Percentiles rank a stretch among this genome's conserved stretches.
These are phyloP conservation scores for Aureobasidium sp. DNA, from an alignment of 2,329 filamentous ascomycete species.

Conservation along the genomic window DNA sequence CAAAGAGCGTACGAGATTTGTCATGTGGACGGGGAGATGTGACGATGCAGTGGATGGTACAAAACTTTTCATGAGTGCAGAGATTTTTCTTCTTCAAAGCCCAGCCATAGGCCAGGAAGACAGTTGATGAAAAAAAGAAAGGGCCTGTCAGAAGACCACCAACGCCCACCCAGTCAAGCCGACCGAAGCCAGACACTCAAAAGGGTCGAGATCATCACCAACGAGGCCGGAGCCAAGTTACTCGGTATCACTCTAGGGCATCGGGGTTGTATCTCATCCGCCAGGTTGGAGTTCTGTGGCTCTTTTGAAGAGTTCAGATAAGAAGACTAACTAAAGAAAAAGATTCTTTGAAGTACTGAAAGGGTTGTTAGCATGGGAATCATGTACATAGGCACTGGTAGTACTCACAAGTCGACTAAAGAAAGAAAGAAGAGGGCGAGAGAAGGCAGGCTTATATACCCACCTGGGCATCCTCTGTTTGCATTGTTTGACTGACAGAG, in stretches of 20 bases:
- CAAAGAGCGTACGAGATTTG: not conserved
- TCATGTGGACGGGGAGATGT: not conserved
- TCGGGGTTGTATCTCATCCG: slow-evolving; percentile 84
- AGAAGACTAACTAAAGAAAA: slow-evolving; percentile 91
- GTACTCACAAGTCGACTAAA: slow-evolving; percentile 17
- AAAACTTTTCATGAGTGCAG: not conserved
- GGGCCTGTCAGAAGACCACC: slow-evolving; percentile 20
- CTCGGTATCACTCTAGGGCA: slow-evolving; percentile 73
- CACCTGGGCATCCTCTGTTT: too few relatives aligned
- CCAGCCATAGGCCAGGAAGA: slow-evolving; percentile 8
- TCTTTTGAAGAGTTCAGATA: slow-evolving; percentile 87
- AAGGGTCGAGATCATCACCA: slow-evolving; percentile 21
- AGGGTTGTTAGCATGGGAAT: not conserved
- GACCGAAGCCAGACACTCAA: slow-evolving; percentile 19
- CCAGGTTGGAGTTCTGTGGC: slow-evolving; percentile 91
- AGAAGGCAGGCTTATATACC: too few relatives aligned
- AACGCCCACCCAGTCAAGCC: slow-evolving; percentile 18
- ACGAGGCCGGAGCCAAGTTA: slow-evolving; percentile 14
- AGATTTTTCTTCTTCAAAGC: slow-evolving; percentile 10
- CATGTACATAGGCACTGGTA: too few relatives aligned
- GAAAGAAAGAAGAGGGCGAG: slow-evolving; percentile 17
- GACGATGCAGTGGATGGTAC: not conserved
- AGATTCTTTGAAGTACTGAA: slow-evolving; percentile 58
- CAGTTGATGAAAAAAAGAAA: slow-evolving; percentile 13
- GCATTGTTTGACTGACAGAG: slow-evolving; percentile 8